Conservation (phyloP, 768 basidiomycete species). For the Chalciporus pseudorubinellus region DNA sequence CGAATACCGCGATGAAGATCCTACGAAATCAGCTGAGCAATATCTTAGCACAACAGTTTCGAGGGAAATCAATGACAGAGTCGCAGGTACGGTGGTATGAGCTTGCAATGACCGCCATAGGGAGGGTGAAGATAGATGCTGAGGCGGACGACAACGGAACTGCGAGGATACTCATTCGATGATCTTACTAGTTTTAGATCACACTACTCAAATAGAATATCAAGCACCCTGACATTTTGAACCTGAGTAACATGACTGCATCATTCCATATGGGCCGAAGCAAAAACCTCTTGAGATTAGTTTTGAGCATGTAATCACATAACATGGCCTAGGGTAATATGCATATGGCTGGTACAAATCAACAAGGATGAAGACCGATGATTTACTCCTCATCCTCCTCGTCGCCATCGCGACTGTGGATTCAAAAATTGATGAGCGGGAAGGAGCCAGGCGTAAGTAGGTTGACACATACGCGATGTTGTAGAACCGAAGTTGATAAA, state of each 20-base stretch:
- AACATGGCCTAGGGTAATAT: neutral
- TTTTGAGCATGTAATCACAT: neutral
- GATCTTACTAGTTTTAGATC: neutral
- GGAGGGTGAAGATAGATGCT: constrained; percentile 44
- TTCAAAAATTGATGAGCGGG: neutral
- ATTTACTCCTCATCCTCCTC: constrained; percentile 54
- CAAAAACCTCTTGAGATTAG: no score
- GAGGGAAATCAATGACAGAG: constrained; percentile 55
- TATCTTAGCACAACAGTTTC: constrained; percentile 65
- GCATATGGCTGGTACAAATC: constrained; percentile 1
- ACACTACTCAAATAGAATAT: neutral
- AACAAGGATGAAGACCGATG: neutral
- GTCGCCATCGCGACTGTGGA: constrained; percentile 43
- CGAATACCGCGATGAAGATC: constrained; percentile 75
- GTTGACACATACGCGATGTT: constrained; percentile 70
- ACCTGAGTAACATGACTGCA: neutral
- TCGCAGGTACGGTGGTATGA: constrained; percentile 73
- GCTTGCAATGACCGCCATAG: constrained; percentile 59
- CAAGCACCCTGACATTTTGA: neutral
- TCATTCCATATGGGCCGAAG: no score
- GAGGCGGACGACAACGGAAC: constrained; percentile 18
- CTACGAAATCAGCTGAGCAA: constrained; percentile 62
- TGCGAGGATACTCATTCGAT: constrained; percentile 20
- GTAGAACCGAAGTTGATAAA: constrained; percentile 93
- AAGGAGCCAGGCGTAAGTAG: neutral